A percentile compares a stretch with the other conserved stretches of the same genome.
These are phyloP conservation scores for Claviceps pusilla DNA, from an alignment of 2,329 filamentous ascomycete genomes.

Conservation along the genomic window DNA sequence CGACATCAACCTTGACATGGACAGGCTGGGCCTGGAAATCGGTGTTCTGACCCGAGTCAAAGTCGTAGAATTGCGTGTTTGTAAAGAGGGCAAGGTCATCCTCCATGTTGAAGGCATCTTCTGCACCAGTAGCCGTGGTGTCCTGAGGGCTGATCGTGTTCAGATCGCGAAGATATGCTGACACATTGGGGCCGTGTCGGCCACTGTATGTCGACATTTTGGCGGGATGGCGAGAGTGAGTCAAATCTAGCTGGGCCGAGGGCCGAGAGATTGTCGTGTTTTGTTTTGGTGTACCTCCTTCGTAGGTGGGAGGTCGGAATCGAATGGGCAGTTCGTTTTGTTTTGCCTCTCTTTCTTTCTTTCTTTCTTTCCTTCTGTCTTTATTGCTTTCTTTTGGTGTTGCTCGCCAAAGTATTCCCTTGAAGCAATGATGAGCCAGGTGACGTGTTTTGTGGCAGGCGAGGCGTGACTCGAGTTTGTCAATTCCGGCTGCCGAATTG, in stretches of 20 bases:
- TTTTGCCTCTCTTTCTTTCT: too few species aligned
- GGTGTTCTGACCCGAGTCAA: constrained; percentile 49
- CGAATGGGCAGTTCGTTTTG: too few species aligned
- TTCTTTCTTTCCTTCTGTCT: too few species aligned
- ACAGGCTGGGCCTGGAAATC: constrained; percentile 37
- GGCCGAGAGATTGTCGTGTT: neutral
- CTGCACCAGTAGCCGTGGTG: constrained; percentile 24
- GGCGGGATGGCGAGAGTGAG: neutral
- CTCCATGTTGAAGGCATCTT: constrained; percentile 49
- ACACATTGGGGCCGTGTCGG: constrained; percentile 72
- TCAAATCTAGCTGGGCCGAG: too few species aligned
- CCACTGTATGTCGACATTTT: constrained; percentile 60
- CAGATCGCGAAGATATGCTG: constrained; percentile 74
- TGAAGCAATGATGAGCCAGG: too few species aligned
- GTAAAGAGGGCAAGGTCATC: constrained; percentile 67
- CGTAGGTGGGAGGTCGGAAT: neutral
- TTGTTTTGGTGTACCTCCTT: neutral
- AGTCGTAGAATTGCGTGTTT: constrained; percentile 70
- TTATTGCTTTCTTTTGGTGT: too few species aligned
- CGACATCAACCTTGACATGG: constrained; percentile 30
- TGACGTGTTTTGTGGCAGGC: neutral
- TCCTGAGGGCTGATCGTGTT: constrained; percentile 57
- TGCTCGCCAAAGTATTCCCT: too few species aligned
- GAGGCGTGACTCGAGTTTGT: neutral
- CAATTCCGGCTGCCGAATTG: too few species aligned